These are phyloP conservation scores for Ustilago curta DNA, from an alignment of 1,284 basidiomycete genomes.

Conservation along the genomic window DNA sequence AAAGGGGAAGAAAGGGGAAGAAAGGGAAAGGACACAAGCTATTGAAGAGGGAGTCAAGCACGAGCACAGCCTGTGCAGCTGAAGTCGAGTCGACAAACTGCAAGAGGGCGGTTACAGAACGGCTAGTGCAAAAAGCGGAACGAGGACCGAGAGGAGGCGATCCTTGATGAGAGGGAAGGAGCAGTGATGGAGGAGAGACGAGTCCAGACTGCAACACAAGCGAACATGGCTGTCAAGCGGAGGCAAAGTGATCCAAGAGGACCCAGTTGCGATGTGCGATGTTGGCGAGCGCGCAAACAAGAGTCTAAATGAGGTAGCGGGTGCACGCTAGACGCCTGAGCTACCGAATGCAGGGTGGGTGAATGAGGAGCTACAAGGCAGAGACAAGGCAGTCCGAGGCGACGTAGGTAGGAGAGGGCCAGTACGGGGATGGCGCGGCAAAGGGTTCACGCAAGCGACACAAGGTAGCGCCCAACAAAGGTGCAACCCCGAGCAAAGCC, in stretches of 20 bases:
- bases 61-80: background rate
- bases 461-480: slow-evolving; percentile 4
- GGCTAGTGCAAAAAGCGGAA: background rate
- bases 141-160: background rate
- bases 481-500: background rate
- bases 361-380: background rate
- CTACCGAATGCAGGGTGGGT: slow-evolving; percentile 1
- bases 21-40: background rate
- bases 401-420: slow-evolving; percentile 4
- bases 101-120: slow-evolving; percentile 6
- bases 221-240: slow-evolving; percentile 1
- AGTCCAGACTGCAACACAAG: slow-evolving; percentile 1
- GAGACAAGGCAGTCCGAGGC: background rate
- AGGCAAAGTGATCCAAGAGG: background rate
- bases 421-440: slow-evolving; percentile 19
- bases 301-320: no score
- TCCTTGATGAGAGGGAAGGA: background rate
- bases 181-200: slow-evolving; percentile 2
- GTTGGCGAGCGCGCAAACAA: background rate
- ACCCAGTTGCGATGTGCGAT: slow-evolving; percentile 1
- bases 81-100: slow-evolving; percentile 2
- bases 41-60: background rate
- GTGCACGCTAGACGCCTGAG: slow-evolving; percentile 23
- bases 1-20: background rate
- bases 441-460: slow-evolving; percentile 1